Evolutionary conservation across 2,329 filamentous ascomycete genomes (phyloP), one percentile per base, ranked within the genome.

Genomic region (Alternaria arborescens): DNA sequence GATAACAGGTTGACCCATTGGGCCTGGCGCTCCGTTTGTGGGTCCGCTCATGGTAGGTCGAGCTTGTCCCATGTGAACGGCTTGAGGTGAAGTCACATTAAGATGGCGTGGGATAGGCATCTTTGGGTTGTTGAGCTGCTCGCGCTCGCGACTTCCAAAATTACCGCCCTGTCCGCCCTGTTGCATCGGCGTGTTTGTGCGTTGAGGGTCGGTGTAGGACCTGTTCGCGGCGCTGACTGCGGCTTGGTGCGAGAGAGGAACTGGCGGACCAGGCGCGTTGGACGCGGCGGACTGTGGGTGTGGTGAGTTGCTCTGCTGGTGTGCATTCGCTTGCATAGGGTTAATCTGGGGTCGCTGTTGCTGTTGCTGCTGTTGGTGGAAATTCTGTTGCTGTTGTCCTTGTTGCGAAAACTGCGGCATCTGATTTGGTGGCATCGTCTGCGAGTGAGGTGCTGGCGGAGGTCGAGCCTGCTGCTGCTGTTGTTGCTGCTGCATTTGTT

Each of bases 1-100:
- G 62, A 98, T 86, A 2, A 92, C 92, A 0, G 95, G 94, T 73
- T 97, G 93, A 52, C 90, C 89, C 86, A 97, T 91, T 51, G 95
- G 89, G 54, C 93, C 93, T 54, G 91, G 91, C 1, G 91, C 86
- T 7, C 89, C 89, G 64, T 91, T 91, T 53, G 88, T 89, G 18
- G 88, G 85, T 22, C 93, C 93, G 51, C 91, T 91, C 73, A 95
- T 86, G 0, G 94, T 97, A n/a, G 95, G 95, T 8, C 95, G 89
- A 11, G 81, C 87, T 75, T 81, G 87, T 66, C 80, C 87, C 89
- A 94, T 89, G 11, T 85, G 78, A 22, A 97, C 93, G 2, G 93
- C 89, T 62, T 89, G 86, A 5, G 92, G 92, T 43, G 89, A 84
- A 53, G 88, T 85, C 7, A 90, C 87, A 46, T 91, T 89, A 48